Base-by-base conservation (phyloP, 148 eudicot genomes). In the Rhododendron ovatum region DNA sequence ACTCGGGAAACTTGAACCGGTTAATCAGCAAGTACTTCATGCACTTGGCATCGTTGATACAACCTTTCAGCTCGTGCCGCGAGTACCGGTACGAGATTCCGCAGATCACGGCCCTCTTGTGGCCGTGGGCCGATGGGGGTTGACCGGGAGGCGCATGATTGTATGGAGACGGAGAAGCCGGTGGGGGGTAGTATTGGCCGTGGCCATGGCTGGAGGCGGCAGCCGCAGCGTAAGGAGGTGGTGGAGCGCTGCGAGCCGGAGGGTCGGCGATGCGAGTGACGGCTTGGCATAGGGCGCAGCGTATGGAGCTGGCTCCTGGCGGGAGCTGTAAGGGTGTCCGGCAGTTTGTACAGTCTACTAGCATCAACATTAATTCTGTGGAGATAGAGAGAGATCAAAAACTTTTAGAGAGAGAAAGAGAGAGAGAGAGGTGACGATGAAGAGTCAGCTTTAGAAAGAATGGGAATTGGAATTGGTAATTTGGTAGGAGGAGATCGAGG, bases 1-100 rank as follows among this genome's bases (percentile, higher is more conserved):
- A 81, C 22, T 87, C 92, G 0, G 94, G 92, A 41, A 93, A 92
- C 80, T 89, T 86, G 78, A 91, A 92, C 37, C 50, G 75, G 71
- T 89, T 82, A 57, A 86, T 30, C 77, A 89, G 73, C 88, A 89
- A 35, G 67, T 55, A 82, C 83, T 86, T 86, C 86, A 88, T 85
- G 67, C 90, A 88, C 47, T 85, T 88, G 28, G 91, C 90, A 78
- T 88, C 90, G 63, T 89, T 91, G 51, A 88, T 59, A 53, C 91
- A 91, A 7, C 92, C 92, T 81, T 79, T 86, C 30, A 89, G 85
- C 81, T 91, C 90, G 33, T 84, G 45, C 14, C 78, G 55, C 7
- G 87, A 78, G 59, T 83, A 63, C 67, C 22, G 84, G n/a, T 91
- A 89, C 73, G 89, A 85, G 2, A 89, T 85, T 63, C 91, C 89